These are phyloP conservation scores for Harringtonia aguacate DNA, from an alignment of 2,329 filamentous ascomycete species.

Conservation along the genomic window DNA sequence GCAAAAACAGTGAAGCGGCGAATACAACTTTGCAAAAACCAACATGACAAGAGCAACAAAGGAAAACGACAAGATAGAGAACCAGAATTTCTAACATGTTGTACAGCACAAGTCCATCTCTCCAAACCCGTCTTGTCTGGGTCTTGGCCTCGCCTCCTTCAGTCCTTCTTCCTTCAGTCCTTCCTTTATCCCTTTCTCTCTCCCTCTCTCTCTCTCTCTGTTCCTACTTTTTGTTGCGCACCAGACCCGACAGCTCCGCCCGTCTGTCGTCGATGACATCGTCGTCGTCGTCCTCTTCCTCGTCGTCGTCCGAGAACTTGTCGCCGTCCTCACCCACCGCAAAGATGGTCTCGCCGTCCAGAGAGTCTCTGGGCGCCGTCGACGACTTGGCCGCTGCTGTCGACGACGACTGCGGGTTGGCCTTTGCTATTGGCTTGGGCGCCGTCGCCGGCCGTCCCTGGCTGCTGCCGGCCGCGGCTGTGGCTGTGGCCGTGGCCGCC, in stretches of 20 bases:
- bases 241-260: conserved; percentile 48
- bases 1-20: too few relatives aligned
- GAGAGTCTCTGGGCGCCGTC: conserved; percentile 39
- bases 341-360: conserved; percentile 91
- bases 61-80: too few relatives aligned
- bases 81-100: too few relatives aligned
- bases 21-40: too few relatives aligned
- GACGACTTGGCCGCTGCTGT: conserved; percentile 7
- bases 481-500: too few relatives aligned
- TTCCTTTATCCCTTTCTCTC: too few relatives aligned
- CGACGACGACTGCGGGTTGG: conserved; percentile 6
- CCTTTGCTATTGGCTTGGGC: conserved; percentile 10
- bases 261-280: conserved; percentile 30
- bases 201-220: too few relatives aligned
- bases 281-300: conserved; percentile 62
- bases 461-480: neutral
- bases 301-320: conserved; percentile 73
- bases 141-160: too few relatives aligned
- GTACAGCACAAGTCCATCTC: too few relatives aligned
- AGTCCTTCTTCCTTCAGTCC: too few relatives aligned
- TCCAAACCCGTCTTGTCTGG: too few relatives aligned
- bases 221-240: conserved; percentile 31
- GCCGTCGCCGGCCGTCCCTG: conserved; percentile 11
- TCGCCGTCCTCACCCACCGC: conserved; percentile 80
- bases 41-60: too few relatives aligned